phyloP scores from a whole-genome alignment of 805 yeast species.

The Pichia paraexigua region DNA sequence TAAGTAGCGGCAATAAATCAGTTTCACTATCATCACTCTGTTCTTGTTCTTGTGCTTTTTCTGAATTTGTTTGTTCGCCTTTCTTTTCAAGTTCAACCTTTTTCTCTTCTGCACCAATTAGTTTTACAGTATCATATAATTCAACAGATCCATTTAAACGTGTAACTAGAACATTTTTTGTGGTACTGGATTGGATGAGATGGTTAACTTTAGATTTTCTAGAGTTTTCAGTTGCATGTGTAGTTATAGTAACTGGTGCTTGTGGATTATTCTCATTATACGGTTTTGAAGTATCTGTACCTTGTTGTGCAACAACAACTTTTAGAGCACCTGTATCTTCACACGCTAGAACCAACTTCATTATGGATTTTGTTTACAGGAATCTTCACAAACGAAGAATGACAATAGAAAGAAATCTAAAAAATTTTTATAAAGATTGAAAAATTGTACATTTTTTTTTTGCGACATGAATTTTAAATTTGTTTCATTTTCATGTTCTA shows the following conservation, averaged over 20 bases:
- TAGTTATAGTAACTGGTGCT: constrained; percentile 49
- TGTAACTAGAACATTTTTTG: constrained; percentile 33
- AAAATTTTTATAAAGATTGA: neutral
- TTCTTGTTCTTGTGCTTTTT: neutral
- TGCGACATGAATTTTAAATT: neutral
- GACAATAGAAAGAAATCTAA: neutral
- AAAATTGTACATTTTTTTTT: neutral
- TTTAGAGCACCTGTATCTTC: constrained; percentile 63
- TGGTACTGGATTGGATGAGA: constrained; percentile 16
- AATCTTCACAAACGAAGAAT: neutral
- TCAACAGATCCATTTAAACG: constrained; percentile 37
- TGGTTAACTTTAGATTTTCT: constrained; percentile 31
- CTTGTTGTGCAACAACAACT: constrained; percentile 53
- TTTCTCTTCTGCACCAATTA: constrained; percentile 3
- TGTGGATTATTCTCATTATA: constrained; percentile 12
- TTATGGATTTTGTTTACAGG: constrained; percentile 15
- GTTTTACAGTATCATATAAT: constrained; percentile 28
- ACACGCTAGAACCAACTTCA: constrained; percentile 58
- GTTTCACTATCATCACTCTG: constrained; percentile 4
- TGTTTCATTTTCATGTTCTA: neutral
- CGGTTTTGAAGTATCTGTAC: constrained; percentile 74
- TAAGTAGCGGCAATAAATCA: constrained; percentile 5
- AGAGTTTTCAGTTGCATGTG: constrained; percentile 21
- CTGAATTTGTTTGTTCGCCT: neutral
- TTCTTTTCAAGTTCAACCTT: neutral